Evolutionary conservation across 352 stramenopile species (phyloP), one percentile per base, ranked within the genome.

Genomic region (Phytopythium oedochilum): DNA sequence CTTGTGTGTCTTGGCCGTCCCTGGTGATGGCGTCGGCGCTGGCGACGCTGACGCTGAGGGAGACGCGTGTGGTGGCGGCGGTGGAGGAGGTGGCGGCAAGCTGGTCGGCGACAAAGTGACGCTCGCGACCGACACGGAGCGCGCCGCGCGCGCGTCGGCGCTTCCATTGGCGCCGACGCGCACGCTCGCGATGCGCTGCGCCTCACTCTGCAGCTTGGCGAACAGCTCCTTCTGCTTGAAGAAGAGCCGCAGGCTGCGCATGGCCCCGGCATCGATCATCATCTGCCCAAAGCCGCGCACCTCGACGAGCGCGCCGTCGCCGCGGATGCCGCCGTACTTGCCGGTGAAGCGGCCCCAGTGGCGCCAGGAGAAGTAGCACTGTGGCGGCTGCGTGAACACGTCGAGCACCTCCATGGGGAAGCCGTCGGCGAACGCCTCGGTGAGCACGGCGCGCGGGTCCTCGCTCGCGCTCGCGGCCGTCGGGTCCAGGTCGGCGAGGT

Each of bases 381-480:
- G 66, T 25, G 83, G 83, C 26, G 77, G 78, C 55, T 88, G 78
- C 26, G 83, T 92, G 53, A 80, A 93, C 45, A 92, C 83, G 22
- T 89, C 64, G 12, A 91, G 63, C 14, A 93, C 76, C 49, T 92
- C 83, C 69, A 93, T 83, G 15, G 83, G 83, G 44, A 91, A 93
- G 14, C 83, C 81, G 9, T 89, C 72, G 12, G 78, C 66, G 47
- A 93, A 85, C 1, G 78, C 83, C 57, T 90, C 75, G 14, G 73
- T 59, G 0, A 93, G 59, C 23, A 84, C 64, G 14, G 68, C 76
- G 5, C 73, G 71, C 14, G 73, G 75, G 20, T 85, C 71, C 26
- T 81, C 68, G 23, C 53, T 68, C 32, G 1, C 80, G 31, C 35
- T 43, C 5, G 34, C 22, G 67, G 48, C 63, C 64, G 11, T 75